Conservation (phyloP, 495 filamentous ascomycete species). For the Penicillium herquei region DNA sequence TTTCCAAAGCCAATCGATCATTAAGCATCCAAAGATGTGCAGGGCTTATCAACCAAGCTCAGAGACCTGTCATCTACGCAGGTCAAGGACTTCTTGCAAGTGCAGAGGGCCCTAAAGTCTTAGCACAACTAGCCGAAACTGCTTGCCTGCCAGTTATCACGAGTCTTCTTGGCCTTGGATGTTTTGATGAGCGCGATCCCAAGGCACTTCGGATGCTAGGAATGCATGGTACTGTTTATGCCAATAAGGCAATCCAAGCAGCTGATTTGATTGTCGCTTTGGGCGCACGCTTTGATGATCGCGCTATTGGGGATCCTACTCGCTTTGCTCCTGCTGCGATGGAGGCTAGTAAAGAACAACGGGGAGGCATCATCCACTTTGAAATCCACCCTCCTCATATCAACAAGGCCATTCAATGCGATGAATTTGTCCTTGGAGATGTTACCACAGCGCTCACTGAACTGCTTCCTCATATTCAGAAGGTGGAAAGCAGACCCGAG, state of each 20-base stretch:
- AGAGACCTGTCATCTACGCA: constrained; percentile 60
- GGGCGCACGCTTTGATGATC: constrained; percentile 62
- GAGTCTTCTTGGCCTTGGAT: constrained; percentile 63
- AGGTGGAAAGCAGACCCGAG: constrained; percentile 60
- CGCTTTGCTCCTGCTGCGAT: constrained; percentile 59
- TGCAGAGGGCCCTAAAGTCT: constrained; percentile 49
- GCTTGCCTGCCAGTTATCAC: constrained; percentile 61
- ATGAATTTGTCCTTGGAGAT: constrained; percentile 60
- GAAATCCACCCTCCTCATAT: constrained; percentile 65
- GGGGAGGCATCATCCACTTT: constrained; percentile 64
- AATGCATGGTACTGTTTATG: constrained; percentile 62
- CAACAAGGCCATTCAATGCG: constrained; percentile 62
- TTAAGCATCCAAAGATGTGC: constrained; percentile 19
- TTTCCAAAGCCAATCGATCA: too few relatives aligned
- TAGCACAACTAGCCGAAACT: constrained; percentile 58
- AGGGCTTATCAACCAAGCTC: constrained; percentile 56
- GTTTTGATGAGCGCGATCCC: constrained; percentile 58
- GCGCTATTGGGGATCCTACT: constrained; percentile 53
- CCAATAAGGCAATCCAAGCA: constrained; percentile 65
- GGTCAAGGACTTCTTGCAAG: constrained; percentile 55
- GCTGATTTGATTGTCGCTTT: constrained; percentile 63
- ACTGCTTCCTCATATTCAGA: constrained; percentile 64
- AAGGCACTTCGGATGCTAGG: constrained; percentile 63
- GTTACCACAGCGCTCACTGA: constrained; percentile 64
- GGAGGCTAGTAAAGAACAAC: constrained; percentile 51